Evolutionary conservation across 2,329 filamentous ascomycete genomes (phyloP).

Genomic region (Penicillium sp.): DNA sequence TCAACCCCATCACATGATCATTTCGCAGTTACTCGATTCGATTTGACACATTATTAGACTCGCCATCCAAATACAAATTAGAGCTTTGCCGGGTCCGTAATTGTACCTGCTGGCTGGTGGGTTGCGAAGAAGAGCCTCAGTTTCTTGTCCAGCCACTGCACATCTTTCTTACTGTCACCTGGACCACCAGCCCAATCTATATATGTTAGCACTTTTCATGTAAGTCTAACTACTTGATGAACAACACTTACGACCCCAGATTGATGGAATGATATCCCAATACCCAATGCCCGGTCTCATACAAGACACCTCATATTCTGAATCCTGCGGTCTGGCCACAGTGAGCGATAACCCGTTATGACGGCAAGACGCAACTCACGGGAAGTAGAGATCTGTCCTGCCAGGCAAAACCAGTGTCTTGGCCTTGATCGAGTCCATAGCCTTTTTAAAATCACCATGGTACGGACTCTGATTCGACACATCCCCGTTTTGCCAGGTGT

Average conservation of each 20-base stretch:
- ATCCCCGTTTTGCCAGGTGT: conserved; percentile 73
- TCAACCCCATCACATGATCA: conserved; percentile 19
- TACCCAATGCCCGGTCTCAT: conserved; percentile 56
- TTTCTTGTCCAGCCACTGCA: conserved; percentile 63
- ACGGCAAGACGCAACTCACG: conserved; percentile 36
- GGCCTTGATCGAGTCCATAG: conserved; percentile 64
- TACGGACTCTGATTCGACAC: conserved; percentile 64
- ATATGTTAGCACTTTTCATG: conserved; percentile 15
- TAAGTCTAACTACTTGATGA: too few relatives aligned
- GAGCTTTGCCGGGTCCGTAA: too few relatives aligned
- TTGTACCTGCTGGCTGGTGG: too few relatives aligned
- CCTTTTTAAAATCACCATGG: conserved; percentile 58
- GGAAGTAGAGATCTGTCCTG: conserved; percentile 75
- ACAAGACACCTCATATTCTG: conserved; percentile 62
- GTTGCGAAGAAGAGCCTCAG: conserved; percentile 49
- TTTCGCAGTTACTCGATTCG: neutral
- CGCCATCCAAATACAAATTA: too few relatives aligned
- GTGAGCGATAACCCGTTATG: neutral
- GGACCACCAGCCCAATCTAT: conserved; percentile 60
- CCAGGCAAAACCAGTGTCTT: conserved; percentile 64
- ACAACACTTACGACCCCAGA: conserved; percentile 55
- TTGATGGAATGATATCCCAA: conserved; percentile 51
- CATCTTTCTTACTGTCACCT: conserved; percentile 63
- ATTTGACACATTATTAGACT: neutral
- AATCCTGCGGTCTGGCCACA: conserved; percentile 61